Percentiles rank a stretch among this genome's conserved stretches.
These are phyloP conservation scores for Acmispon strigosus DNA, from an alignment of 306 rosid genomes.

Conservation along the genomic window DNA sequence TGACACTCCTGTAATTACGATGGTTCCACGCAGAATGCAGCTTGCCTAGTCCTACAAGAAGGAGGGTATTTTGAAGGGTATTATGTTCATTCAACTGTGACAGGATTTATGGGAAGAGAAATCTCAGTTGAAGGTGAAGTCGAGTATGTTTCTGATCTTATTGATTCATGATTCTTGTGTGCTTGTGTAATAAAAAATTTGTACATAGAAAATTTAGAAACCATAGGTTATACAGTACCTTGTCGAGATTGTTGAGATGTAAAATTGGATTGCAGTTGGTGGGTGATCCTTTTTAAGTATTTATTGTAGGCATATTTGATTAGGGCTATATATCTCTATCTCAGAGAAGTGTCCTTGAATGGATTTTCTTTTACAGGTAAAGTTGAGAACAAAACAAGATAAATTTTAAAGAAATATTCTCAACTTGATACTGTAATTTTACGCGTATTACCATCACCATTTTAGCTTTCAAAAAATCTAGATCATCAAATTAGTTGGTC, in stretches of 20 bases:
- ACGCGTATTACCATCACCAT: background rate
- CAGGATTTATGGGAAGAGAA: constrained; percentile 12
- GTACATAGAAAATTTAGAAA: constrained; percentile 58
- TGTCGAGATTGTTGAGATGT: constrained; percentile 39
- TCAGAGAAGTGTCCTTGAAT: background rate
- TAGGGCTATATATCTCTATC: background rate
- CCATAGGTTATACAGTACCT: constrained; percentile 38
- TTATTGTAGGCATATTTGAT: background rate
- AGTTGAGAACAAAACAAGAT: background rate
- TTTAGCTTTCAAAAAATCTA: too few species aligned
- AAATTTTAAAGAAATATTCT: too few species aligned
- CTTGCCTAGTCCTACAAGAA: constrained; percentile 15
- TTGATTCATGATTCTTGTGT: constrained; percentile 55
- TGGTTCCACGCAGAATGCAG: constrained; percentile 19
- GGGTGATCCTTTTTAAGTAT: background rate
- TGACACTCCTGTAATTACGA: constrained; percentile 30
- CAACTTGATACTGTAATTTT: too few species aligned
- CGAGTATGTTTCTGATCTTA: constrained; percentile 29
- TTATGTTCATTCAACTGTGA: constrained; percentile 24
- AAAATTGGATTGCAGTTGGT: constrained; percentile 26
- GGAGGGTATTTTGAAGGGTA: constrained; percentile 5
- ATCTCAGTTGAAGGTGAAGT: constrained; percentile 15
- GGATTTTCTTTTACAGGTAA: background rate
- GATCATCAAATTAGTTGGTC: too few species aligned
- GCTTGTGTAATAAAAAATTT: constrained; percentile 54